These are phyloP conservation scores for Coemansia sp. DNA, from an alignment of 192 early-diverging fungal species.

Conservation along the genomic window DNA sequence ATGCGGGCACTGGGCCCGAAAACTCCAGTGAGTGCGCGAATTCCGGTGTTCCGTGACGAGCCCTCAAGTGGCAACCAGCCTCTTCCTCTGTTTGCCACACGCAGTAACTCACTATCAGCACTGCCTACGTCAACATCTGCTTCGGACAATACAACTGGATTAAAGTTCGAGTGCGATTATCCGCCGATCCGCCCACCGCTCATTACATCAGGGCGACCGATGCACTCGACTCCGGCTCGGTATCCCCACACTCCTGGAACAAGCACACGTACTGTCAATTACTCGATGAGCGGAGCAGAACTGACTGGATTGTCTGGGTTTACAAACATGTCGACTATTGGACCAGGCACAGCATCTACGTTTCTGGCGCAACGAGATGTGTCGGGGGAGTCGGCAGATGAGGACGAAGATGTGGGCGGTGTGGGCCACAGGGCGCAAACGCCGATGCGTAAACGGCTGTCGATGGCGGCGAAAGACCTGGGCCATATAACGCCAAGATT, in stretches of 20 bases:
- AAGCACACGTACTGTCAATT: slow-evolving; percentile 20
- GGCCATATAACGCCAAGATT: slow-evolving; percentile 41
- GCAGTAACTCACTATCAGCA: too few relatives aligned
- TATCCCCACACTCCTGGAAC: slow-evolving; percentile 28
- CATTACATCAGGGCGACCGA: not conserved
- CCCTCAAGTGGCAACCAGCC: not conserved
- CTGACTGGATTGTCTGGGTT: slow-evolving; percentile 31
- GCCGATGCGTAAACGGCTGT: slow-evolving; percentile 45
- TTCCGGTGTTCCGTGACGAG: slow-evolving; percentile 25
- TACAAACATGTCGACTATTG: slow-evolving; percentile 39
- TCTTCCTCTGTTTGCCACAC: slow-evolving; percentile 14
- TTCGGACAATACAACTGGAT: not conserved
- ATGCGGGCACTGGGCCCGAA: slow-evolving; percentile 2
- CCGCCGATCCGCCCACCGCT: slow-evolving; percentile 4
- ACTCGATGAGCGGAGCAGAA: slow-evolving; percentile 33
- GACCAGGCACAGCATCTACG: slow-evolving; percentile 19
- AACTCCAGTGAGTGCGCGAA: slow-evolving; percentile 15
- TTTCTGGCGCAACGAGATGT: slow-evolving; percentile 2
- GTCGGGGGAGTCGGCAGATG: slow-evolving; percentile 12
- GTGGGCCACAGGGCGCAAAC: slow-evolving; percentile 12
- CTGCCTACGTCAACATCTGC: too few relatives aligned
- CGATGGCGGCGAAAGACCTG: slow-evolving; percentile 44
- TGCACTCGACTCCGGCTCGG: slow-evolving; percentile 20
- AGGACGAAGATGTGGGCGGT: not conserved
- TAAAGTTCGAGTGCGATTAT: slow-evolving; percentile 11